Conservation (phyloP, 345 rosid genomes). For the Hibiscus trionum region DNA sequence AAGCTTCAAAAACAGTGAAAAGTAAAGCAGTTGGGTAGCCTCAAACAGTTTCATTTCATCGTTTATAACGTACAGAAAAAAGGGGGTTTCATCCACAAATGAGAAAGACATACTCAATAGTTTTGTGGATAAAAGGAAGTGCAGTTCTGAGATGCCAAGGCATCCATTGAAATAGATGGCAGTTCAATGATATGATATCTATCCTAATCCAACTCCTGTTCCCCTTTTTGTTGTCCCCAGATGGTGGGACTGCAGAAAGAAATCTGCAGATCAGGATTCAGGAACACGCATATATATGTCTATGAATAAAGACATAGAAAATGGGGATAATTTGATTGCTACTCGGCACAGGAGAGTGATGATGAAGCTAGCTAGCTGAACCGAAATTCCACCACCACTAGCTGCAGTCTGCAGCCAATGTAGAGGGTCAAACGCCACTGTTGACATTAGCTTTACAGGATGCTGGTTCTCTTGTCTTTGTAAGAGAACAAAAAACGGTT, state of each 20-base stretch:
- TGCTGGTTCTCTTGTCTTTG: slow-evolving; percentile 22
- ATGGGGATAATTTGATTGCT: neutral
- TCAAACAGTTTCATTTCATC: neutral
- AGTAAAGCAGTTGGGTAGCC: neutral
- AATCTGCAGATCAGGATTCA: neutral
- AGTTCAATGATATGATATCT: slow-evolving; percentile 16
- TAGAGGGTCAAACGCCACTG: slow-evolving; percentile 28
- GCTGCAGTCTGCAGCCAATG: neutral
- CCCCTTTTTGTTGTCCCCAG: slow-evolving; percentile 24
- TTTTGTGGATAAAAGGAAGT: slow-evolving; percentile 5
- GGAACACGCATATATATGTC: neutral
- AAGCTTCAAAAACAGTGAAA: neutral
- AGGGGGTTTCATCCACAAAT: neutral
- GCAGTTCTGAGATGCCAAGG: slow-evolving; percentile 18
- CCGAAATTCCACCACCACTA: slow-evolving; percentile 7
- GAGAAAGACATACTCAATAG: neutral
- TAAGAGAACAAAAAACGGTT: slow-evolving; percentile 24
- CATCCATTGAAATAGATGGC: slow-evolving; percentile 14
- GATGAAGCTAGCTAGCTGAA: neutral
- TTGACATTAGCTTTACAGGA: slow-evolving; percentile 26
- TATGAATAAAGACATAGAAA: neutral
- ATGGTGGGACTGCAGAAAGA: slow-evolving; percentile 20
- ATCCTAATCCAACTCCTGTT: neutral
- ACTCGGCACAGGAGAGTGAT: neutral
- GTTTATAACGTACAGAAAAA: neutral